Percentiles rank a stretch among this genome's conserved stretches.
These are phyloP conservation scores for Fusarium irregulare DNA, from an alignment of 2,329 filamentous ascomycete genomes.

Conservation along the genomic window DNA sequence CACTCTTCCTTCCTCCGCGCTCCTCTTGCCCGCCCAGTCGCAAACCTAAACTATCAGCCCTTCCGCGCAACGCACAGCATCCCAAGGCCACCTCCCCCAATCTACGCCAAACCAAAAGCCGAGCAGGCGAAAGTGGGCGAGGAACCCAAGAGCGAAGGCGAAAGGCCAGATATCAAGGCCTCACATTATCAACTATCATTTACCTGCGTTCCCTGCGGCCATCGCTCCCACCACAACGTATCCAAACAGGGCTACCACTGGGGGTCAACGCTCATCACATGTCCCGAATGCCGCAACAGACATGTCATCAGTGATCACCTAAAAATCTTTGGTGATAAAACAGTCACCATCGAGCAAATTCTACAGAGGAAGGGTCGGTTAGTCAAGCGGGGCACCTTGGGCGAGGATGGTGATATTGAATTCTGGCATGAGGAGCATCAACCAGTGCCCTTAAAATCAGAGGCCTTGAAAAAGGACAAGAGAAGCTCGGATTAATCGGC, in stretches of 20 bases:
- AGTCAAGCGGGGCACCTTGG: conserved; percentile 76
- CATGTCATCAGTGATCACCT: conserved; percentile 95
- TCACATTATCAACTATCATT: conserved; percentile 90
- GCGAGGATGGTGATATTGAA: conserved; percentile 86
- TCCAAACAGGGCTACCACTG: conserved; percentile 96
- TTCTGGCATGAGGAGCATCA: conserved; percentile 78
- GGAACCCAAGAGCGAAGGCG: conserved; percentile 45
- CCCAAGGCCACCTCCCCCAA: conserved; percentile 48
- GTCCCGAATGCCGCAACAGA: conserved; percentile 84
- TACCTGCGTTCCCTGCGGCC: conserved; percentile 87
- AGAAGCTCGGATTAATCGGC: conserved; percentile 3
- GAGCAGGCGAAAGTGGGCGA: conserved; percentile 27
- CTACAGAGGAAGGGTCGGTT: conserved; percentile 79
- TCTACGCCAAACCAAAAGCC: conserved; percentile 24
- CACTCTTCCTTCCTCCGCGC: conserved; percentile 24
- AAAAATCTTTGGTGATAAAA: conserved; percentile 77
- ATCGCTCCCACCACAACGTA: conserved; percentile 84
- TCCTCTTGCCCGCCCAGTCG: conserved; percentile 12
- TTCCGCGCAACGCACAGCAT: conserved; percentile 52
- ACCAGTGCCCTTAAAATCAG: background rate
- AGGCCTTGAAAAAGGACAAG: conserved; percentile 28
- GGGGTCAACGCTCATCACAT: conserved; percentile 89
- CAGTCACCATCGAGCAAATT: conserved; percentile 80
- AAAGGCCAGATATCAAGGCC: conserved; percentile 52
- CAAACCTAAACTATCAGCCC: conserved; percentile 18